Evolutionary conservation across 106 monocot genomes (phyloP), one percentile per base, ranked within the genome.

Genomic region (Ottelia alismoides): DNA sequence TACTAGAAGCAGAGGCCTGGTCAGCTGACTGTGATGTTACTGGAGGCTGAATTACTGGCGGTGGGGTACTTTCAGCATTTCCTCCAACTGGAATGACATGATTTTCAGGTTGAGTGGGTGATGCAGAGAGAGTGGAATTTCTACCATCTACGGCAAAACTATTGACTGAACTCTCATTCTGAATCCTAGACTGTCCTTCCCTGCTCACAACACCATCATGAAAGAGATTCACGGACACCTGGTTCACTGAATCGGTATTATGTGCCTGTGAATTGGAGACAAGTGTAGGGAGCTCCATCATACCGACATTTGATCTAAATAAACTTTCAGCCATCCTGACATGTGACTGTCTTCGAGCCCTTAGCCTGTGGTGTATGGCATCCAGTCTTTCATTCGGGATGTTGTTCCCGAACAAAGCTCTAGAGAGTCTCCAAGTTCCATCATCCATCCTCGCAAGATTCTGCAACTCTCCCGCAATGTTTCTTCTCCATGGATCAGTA

Each of bases 1-100:
- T 87, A 64, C 86, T 92, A 7, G 86, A 87, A 45, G 76, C 74
- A 40, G 87, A 87, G 14, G 72, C 75, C 61, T 83, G 87, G 65
- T 87, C 87, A 1, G 77, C 70, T 27, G 61, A 69, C 27, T 72
- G 43, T 20, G 67, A 30, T 16, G 43, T 47, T 17, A 48, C 64
- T 67, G 66, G 65, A 22, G 17, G 43, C 57, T 61, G 67, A 56
- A 20, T 40, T 4, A 30, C 23, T 2, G 49, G 46, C 17, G 35
- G 59, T n/a, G 78, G 81, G 1, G 44, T 21, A 30, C 45, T 30
- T 22, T 52, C 58, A 11, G 26, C 17, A 28, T 52, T 60, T 1
- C 51, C 44, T 1, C 29, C 29, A 2, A 25, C 22, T 2, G 27
- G 56, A 16, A 31, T 52, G 14, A 84, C 90, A 40, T 25, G 18